These are phyloP conservation scores for Colletotrichum chlorophyti DNA, from an alignment of 2,329 filamentous ascomycete genomes.

Conservation along the genomic window DNA sequence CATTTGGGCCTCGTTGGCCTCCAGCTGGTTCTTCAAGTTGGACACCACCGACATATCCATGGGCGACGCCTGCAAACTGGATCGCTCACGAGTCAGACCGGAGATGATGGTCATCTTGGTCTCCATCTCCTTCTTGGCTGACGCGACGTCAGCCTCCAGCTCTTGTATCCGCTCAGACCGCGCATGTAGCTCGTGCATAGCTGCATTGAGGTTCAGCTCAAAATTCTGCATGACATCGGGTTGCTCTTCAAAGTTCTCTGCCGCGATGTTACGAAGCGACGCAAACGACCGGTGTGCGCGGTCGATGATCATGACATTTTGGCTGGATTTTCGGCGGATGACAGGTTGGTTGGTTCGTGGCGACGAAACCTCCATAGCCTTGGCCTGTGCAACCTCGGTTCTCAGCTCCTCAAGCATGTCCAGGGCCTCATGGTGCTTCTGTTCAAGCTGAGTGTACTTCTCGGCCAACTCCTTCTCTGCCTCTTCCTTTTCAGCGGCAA, in stretches of 20 bases:
- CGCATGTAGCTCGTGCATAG: slow-evolving; percentile 88
- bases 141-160: slow-evolving; percentile 82
- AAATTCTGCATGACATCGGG: slow-evolving; percentile 91
- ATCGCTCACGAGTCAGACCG: slow-evolving; percentile 89
- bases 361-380: slow-evolving; percentile 63
- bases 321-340: slow-evolving; percentile 91
- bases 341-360: slow-evolving; percentile 73
- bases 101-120: slow-evolving; percentile 95
- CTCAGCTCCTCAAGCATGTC: slow-evolving; percentile 92
- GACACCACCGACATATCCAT: slow-evolving; percentile 93
- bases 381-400: slow-evolving; percentile 82
- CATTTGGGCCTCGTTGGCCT: slow-evolving; percentile 85
- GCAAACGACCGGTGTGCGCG: slow-evolving; percentile 91
- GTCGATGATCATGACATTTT: slow-evolving; percentile 86
- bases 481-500: slow-evolving; percentile 79
- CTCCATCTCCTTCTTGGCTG: slow-evolving; percentile 94
- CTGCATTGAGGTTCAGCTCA: slow-evolving; percentile 87
- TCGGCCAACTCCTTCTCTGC: slow-evolving; percentile 75
- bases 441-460: slow-evolving; percentile 84
- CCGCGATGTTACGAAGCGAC: slow-evolving; percentile 85
- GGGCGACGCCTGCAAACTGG: slow-evolving; percentile 82
- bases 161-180: slow-evolving; percentile 90
- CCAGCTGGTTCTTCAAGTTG: slow-evolving; percentile 84
- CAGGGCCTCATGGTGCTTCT: slow-evolving; percentile 80
- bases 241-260: slow-evolving; percentile 82